A percentile compares a stretch with the other conserved stretches of the same genome.
Conservation (phyloP, 768 basidiomycete genomes). For the Pisolithus albus region DNA sequence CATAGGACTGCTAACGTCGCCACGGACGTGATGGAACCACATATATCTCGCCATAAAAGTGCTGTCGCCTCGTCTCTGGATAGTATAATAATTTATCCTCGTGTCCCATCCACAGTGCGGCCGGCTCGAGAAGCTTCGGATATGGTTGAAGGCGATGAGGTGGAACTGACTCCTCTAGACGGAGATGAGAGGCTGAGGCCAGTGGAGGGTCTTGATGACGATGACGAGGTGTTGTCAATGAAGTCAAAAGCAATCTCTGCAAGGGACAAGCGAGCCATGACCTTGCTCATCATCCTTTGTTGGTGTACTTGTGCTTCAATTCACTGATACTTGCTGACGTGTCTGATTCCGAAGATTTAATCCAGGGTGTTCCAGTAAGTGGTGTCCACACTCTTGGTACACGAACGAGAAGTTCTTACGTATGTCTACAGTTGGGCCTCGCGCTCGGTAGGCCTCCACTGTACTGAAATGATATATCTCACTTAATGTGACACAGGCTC, state of each 20-base stretch:
- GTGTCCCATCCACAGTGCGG: slow-evolving; percentile 37
- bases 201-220: slow-evolving; percentile 36
- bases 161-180: slow-evolving; percentile 55
- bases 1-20: slow-evolving; percentile 24
- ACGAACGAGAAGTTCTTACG: not conserved
- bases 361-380: slow-evolving; percentile 87
- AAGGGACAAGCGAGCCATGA: slow-evolving; percentile 81
- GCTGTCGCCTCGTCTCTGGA: slow-evolving; percentile 53
- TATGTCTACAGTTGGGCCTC: slow-evolving; percentile 59
- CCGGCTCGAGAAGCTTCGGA: slow-evolving; percentile 27
- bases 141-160: slow-evolving; percentile 37
- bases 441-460: slow-evolving; percentile 58
- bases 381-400: slow-evolving; percentile 6
- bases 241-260: slow-evolving; percentile 49
- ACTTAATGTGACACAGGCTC: slow-evolving; percentile 52
- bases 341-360: slow-evolving; percentile 44
- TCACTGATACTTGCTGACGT: slow-evolving; percentile 11
- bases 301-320: slow-evolving; percentile 29
- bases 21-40: slow-evolving; percentile 31
- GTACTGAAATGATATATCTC: not conserved
- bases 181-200: slow-evolving; percentile 49
- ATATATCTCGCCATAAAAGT: slow-evolving; percentile 37
- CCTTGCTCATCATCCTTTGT: slow-evolving; percentile 83
- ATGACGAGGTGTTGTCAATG: slow-evolving; percentile 26
- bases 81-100: slow-evolving; percentile 53